These are phyloP conservation scores for Aspergillus egyptiacus DNA, from an alignment of 495 filamentous ascomycete genomes.

Conservation along the genomic window DNA sequence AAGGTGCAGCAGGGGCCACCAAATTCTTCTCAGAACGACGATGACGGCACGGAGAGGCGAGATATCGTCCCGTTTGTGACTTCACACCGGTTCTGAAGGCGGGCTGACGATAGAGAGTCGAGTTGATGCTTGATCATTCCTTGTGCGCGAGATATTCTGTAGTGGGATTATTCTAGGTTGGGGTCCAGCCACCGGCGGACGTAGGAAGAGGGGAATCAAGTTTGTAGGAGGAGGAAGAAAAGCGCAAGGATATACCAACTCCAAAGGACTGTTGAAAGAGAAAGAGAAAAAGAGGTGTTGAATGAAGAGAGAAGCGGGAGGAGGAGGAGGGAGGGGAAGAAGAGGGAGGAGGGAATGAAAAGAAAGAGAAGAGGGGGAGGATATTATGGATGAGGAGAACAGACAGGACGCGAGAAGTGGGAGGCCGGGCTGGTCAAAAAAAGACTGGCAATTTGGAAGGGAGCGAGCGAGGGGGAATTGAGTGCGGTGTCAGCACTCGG, in stretches of 20 bases:
- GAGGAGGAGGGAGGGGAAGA: conserved; percentile 21
- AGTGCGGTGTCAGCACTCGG: conserved; percentile 15
- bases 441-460: too few relatives aligned
- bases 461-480: conserved; percentile 13
- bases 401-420: conserved; percentile 23
- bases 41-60: conserved; percentile 36
- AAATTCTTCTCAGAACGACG: conserved; percentile 38
- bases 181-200: conserved; percentile 50
- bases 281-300: conserved; percentile 26
- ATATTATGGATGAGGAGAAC: conserved; percentile 19
- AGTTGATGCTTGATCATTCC: conserved; percentile 47
- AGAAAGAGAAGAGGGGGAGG: conserved; percentile 26
- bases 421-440: conserved; percentile 25
- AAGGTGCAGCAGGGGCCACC: conserved; percentile 26
- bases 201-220: conserved; percentile 22
- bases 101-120: conserved; percentile 43
- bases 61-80: conserved; percentile 48
- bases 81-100: conserved; percentile 48
- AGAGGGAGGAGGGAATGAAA: conserved; percentile 21
- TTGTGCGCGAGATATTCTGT: conserved; percentile 34
- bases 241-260: conserved; percentile 34
- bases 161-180: conserved; percentile 35
- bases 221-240: conserved; percentile 25
- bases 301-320: conserved; percentile 27
- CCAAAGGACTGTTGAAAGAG: conserved; percentile 12